Conservation (phyloP, 108 stramenopile genomes). For the Nitzschia sp. region DNA sequence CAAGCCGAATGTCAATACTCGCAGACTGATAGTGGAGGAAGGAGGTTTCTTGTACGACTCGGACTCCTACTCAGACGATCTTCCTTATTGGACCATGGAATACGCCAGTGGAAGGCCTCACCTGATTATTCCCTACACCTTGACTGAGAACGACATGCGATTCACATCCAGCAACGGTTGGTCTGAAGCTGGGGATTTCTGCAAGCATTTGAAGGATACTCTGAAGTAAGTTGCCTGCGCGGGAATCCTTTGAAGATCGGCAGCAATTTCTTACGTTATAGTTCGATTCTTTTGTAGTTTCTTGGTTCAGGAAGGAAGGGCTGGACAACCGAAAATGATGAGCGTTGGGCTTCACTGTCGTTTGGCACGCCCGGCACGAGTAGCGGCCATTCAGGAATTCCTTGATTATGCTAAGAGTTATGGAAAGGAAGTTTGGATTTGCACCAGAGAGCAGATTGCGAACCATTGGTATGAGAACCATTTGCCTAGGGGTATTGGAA, state of each 20-base stretch:
- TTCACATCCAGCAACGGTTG: conserved; percentile 88
- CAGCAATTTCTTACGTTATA: neutral
- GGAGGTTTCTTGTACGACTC: conserved; percentile 94
- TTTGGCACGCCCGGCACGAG: conserved; percentile 86
- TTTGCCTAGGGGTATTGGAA: conserved; percentile 52
- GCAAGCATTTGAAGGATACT: conserved; percentile 78
- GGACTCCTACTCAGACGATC: conserved; percentile 92
- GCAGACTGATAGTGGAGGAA: conserved; percentile 83
- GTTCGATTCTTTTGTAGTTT: conserved; percentile 20
- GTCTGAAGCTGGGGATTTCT: conserved; percentile 79
- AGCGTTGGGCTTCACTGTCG: conserved; percentile 92
- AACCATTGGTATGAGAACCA: conserved; percentile 89
- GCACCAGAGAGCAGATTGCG: conserved; percentile 90
- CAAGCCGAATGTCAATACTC: conserved; percentile 84
- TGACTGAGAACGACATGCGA: conserved; percentile 94
- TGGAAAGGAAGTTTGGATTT: conserved; percentile 92
- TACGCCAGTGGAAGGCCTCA: conserved; percentile 71
- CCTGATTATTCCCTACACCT: conserved; percentile 91
- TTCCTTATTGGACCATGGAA: conserved; percentile 91
- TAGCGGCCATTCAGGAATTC: conserved; percentile 87
- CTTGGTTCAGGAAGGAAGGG: conserved; percentile 83
- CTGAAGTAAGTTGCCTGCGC: conserved; percentile 43
- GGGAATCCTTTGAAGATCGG: neutral
- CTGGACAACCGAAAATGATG: conserved; percentile 93
- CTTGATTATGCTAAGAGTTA: conserved; percentile 86